phyloP scores from a whole-genome alignment of 2,329 filamentous ascomycete genomes.

The Colletotrichum tropicicola region DNA sequence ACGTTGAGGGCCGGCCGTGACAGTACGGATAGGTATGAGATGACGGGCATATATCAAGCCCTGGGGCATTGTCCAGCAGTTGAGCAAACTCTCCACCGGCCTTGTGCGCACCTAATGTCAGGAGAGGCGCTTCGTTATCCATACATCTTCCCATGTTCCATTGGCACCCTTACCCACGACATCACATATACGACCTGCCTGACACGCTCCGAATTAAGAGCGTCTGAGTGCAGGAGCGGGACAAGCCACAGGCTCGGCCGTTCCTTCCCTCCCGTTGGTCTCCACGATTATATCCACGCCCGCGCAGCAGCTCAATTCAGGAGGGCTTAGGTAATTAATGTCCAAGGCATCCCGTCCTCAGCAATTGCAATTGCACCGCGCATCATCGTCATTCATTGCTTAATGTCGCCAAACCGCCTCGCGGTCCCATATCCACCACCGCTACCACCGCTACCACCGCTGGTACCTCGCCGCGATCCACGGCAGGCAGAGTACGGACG shows the following conservation, averaged over 20 bases:
- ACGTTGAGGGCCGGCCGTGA: too few relatives aligned
- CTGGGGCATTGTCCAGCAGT: not conserved
- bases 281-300: slow-evolving; percentile 15
- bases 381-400: slow-evolving; percentile 10
- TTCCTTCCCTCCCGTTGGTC: too few relatives aligned
- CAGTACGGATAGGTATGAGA: not conserved
- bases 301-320: too few relatives aligned
- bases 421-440: not conserved
- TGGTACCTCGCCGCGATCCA: not conserved
- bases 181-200: not conserved
- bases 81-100: not conserved
- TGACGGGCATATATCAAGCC: not conserved
- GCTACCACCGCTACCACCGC: not conserved
- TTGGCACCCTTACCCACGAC: not conserved
- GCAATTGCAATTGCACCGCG: not conserved
- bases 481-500: slow-evolving; percentile 1
- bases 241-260: too few relatives aligned
- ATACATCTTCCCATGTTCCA: too few relatives aligned
- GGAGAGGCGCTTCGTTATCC: not conserved
- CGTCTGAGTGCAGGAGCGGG: not conserved
- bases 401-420: slow-evolving; percentile 18
- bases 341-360: too few relatives aligned
- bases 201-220: not conserved
- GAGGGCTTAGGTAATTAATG: too few relatives aligned
- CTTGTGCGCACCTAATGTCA: too few relatives aligned